Evolutionary conservation across 352 stramenopile species (phyloP).

Genomic region (Phytopythium vexans): DNA sequence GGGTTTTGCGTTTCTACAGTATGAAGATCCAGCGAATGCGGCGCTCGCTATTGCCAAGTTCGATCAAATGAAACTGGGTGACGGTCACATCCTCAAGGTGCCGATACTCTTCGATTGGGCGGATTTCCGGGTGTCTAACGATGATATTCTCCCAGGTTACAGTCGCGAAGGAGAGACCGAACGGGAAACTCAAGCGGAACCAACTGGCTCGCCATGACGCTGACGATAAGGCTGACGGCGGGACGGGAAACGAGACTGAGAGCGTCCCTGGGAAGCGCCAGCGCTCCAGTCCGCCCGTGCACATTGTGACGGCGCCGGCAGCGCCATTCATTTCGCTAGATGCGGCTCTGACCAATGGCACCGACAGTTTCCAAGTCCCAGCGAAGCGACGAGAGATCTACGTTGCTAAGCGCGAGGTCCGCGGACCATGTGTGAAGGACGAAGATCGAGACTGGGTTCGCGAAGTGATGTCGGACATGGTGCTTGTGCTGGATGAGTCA

Average conservation of each 20-base stretch:
- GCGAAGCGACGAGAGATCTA: not conserved
- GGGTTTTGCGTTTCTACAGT: slow-evolving; percentile 82
- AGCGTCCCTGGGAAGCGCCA: slow-evolving; percentile 52
- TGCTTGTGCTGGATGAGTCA: too few relatives aligned
- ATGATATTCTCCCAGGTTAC: slow-evolving; percentile 44
- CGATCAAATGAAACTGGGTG: slow-evolving; percentile 53
- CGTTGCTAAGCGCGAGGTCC: too few relatives aligned
- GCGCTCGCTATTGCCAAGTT: slow-evolving; percentile 54
- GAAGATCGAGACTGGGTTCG: too few relatives aligned
- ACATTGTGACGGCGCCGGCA: not conserved
- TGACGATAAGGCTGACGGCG: slow-evolving; percentile 23
- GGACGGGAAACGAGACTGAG: slow-evolving; percentile 15
- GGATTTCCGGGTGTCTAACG: not conserved
- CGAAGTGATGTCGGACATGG: too few relatives aligned
- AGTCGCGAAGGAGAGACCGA: slow-evolving; percentile 50
- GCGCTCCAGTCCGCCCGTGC: slow-evolving; percentile 42
- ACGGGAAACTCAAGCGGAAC: slow-evolving; percentile 65
- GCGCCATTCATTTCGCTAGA: not conserved
- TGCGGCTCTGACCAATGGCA: not conserved
- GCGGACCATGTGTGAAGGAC: too few relatives aligned
- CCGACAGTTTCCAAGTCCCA: not conserved
- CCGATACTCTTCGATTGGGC: not conserved
- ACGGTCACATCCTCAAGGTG: slow-evolving; percentile 78
- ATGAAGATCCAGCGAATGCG: slow-evolving; percentile 47
- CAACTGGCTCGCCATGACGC: slow-evolving; percentile 44